Conservation (phyloP, 2,329 filamentous ascomycete species). For the Xylaria arbuscula region DNA sequence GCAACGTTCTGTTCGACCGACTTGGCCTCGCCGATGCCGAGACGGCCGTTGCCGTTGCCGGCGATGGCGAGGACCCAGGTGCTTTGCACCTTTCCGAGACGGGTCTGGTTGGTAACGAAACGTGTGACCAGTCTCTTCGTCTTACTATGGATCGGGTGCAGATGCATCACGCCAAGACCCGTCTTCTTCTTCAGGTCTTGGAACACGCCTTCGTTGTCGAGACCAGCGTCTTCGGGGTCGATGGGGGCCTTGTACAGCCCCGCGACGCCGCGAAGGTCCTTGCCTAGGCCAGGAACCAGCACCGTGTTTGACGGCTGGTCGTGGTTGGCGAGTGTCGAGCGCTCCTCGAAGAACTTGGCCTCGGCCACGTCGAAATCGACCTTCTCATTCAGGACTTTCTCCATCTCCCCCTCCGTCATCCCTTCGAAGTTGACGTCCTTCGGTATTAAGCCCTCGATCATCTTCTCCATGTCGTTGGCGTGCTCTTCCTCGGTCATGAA, state of each 20-base stretch:
- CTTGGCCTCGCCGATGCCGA: slow-evolving; percentile 93
- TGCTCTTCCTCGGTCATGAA: slow-evolving; percentile 73
- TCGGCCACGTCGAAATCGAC: slow-evolving; percentile 41
- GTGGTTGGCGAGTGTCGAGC: slow-evolving; percentile 51
- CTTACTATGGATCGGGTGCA: slow-evolving; percentile 58
- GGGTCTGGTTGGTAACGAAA: slow-evolving; percentile 89
- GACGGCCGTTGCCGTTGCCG: slow-evolving; percentile 84
- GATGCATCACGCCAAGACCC: slow-evolving; percentile 63
- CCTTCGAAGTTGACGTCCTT: slow-evolving; percentile 60
- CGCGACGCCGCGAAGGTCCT: slow-evolving; percentile 63
- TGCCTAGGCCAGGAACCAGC: slow-evolving; percentile 61
- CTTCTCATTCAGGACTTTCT: slow-evolving; percentile 50
- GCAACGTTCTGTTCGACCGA: slow-evolving; percentile 78
- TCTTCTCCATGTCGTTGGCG: slow-evolving; percentile 65
- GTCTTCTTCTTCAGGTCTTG: slow-evolving; percentile 65
- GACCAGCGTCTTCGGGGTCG: slow-evolving; percentile 62
- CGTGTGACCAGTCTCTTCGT: slow-evolving; percentile 79
- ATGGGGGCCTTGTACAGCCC: slow-evolving; percentile 61
- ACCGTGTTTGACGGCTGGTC: slow-evolving; percentile 55
- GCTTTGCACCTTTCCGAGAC: slow-evolving; percentile 90
- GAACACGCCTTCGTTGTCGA: slow-evolving; percentile 63
- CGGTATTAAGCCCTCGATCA: slow-evolving; percentile 57
- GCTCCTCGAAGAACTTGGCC: slow-evolving; percentile 49
- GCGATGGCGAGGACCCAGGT: slow-evolving; percentile 82
- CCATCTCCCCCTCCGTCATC: slow-evolving; percentile 62